Percentiles rank a stretch among this genome's conserved stretches.
Conservation (phyloP, 306 rosid species). For the Vigna hirtella region DNA sequence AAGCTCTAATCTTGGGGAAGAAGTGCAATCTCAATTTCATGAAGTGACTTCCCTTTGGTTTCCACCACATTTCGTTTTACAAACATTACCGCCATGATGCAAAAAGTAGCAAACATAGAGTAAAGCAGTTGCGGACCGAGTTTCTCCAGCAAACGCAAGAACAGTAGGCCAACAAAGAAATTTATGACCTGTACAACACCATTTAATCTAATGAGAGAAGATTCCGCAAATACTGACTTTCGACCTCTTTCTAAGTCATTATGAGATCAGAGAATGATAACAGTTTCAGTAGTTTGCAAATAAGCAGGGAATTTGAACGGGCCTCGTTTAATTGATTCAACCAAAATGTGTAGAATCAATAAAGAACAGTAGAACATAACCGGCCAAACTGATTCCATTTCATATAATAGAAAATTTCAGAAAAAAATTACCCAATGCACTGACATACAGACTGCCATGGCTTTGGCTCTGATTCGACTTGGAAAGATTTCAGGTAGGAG, state of each 20-base stretch:
- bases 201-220: constrained; percentile 20
- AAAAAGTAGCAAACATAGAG: constrained; percentile 75
- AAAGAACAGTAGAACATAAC: neutral
- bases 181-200: constrained; percentile 74
- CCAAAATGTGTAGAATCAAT: constrained; percentile 28
- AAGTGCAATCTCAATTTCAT: constrained; percentile 97
- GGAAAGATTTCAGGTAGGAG: constrained; percentile 96
- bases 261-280: constrained; percentile 1
- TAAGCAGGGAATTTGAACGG: constrained; percentile 18
- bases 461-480: constrained; percentile 87
- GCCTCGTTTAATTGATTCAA: constrained; percentile 23
- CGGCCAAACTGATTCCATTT: neutral
- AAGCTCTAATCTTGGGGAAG: constrained; percentile 78
- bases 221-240: constrained; percentile 21
- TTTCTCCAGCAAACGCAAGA: constrained; percentile 82
- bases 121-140: constrained; percentile 82
- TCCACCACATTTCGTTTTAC: constrained; percentile 90
- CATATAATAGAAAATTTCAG: constrained; percentile 26
- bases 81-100: constrained; percentile 80
- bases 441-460: constrained; percentile 96
- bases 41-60: constrained; percentile 97
- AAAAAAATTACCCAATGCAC: constrained; percentile 91
- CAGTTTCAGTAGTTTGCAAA: constrained; percentile 19
- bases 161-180: constrained; percentile 92
- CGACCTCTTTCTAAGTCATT: neutral